Conservation (phyloP, 345 rosid species). For the Stellera chamaejasme region DNA sequence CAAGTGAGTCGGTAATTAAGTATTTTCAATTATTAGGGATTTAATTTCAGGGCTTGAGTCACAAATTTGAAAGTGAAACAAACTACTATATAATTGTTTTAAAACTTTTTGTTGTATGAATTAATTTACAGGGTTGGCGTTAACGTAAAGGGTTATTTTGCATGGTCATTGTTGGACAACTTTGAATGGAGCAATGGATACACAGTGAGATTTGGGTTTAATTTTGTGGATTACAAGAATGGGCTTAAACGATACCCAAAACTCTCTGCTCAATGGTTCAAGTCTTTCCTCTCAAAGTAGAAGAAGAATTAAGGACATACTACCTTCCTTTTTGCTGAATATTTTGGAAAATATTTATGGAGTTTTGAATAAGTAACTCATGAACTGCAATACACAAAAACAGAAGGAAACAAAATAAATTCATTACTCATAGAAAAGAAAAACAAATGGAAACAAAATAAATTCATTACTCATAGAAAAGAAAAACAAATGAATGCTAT, state of each 20-base stretch:
- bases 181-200: conserved; percentile 35
- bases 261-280: conserved; percentile 22
- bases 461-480: too few species aligned
- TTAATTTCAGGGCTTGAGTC: too few species aligned
- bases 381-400: too few species aligned
- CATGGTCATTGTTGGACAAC: conserved; percentile 39
- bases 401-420: too few species aligned
- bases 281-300: conserved; percentile 8
- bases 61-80: too few species aligned
- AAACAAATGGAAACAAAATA: too few species aligned
- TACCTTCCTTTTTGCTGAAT: too few species aligned
- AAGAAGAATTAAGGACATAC: too few species aligned
- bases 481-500: too few species aligned
- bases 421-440: too few species aligned
- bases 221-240: conserved; percentile 26
- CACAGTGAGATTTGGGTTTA: conserved; percentile 25
- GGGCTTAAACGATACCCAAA: conserved; percentile 34
- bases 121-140: conserved; percentile 17
- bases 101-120: not conserved
- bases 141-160: conserved; percentile 32
- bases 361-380: too few species aligned
- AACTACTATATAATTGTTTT: not conserved
- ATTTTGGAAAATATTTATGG: too few species aligned
- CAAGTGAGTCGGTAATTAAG: conserved; percentile 1
- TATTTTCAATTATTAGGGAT: not conserved